Percentiles rank a stretch among this genome's conserved stretches.
phyloP scores from a whole-genome alignment of 2,329 filamentous ascomycete genomes.

The Xylariaceae sp. region DNA sequence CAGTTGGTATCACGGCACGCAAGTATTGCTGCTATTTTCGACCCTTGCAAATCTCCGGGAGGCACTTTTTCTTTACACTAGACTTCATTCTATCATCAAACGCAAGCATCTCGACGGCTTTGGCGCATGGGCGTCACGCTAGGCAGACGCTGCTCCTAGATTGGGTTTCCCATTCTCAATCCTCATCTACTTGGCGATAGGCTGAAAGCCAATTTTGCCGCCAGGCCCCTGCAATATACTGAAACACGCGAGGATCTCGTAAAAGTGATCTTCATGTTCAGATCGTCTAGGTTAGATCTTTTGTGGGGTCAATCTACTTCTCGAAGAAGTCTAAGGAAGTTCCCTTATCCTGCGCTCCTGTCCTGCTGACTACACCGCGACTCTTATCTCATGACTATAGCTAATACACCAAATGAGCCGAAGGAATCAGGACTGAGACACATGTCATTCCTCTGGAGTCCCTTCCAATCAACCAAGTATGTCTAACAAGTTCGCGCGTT shows the following conservation, averaged over 20 bases:
- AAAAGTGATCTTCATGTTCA: constrained; percentile 13
- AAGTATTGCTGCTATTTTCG: constrained; percentile 25
- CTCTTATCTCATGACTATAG: too few relatives aligned
- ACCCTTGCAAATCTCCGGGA: constrained; percentile 3
- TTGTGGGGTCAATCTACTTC: constrained; percentile 13
- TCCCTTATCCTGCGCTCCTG: too few relatives aligned
- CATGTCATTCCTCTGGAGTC: too few relatives aligned
- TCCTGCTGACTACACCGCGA: too few relatives aligned
- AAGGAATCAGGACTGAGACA: too few relatives aligned
- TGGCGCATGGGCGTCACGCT: too few relatives aligned
- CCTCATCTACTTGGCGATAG: not conserved
- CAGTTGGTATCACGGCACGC: constrained; percentile 15
- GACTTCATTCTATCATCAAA: too few relatives aligned
- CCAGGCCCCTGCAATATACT: constrained; percentile 19
- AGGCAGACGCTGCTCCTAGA: constrained; percentile 20
- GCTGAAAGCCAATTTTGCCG: constrained; percentile 11
- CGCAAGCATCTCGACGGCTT: too few relatives aligned
- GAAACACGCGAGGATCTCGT: constrained; percentile 19
- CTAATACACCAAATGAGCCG: too few relatives aligned
- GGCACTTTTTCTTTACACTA: too few relatives aligned
- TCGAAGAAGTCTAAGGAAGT: constrained; percentile 20
- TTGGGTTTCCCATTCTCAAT: not conserved
- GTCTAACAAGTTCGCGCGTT: too few relatives aligned
- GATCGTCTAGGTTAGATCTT: constrained; percentile 8
- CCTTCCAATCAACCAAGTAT: too few relatives aligned